A percentile compares a stretch with the other conserved stretches of the same genome.
phyloP scores from a whole-genome alignment of 768 basidiomycete genomes.

The Podaxis pistillaris region DNA sequence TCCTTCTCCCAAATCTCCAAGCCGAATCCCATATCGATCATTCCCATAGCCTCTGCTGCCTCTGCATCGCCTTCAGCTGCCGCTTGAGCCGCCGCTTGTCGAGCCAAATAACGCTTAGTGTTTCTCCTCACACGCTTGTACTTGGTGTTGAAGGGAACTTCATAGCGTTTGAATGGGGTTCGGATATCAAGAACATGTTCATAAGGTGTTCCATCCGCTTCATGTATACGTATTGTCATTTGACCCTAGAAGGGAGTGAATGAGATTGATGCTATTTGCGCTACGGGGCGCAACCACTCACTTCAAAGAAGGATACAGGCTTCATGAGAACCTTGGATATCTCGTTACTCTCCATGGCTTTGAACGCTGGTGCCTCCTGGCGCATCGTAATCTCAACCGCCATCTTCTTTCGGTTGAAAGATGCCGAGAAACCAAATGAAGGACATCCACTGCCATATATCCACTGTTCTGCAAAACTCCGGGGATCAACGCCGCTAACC shows the following conservation, averaged over 20 bases:
- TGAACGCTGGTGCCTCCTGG: slow-evolving; percentile 81
- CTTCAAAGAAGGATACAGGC: slow-evolving; percentile 90
- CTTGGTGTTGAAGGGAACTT: slow-evolving; percentile 98
- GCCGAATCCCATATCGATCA: slow-evolving; percentile 93
- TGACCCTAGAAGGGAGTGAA: slow-evolving; percentile 60
- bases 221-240: slow-evolving; percentile 98
- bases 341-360: slow-evolving; percentile 68
- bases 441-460: slow-evolving; percentile 98
- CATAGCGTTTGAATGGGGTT: slow-evolving; percentile 85
- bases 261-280: slow-evolving; percentile 1
- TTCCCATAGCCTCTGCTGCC: slow-evolving; percentile 89
- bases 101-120: slow-evolving; percentile 92
- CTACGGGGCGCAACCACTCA: slow-evolving; percentile 26
- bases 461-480: slow-evolving; percentile 98
- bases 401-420: slow-evolving; percentile 98
- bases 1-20: slow-evolving; percentile 97
- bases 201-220: slow-evolving; percentile 98
- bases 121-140: slow-evolving; percentile 96
- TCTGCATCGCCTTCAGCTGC: slow-evolving; percentile 91
- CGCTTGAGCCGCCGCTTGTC: slow-evolving; percentile 90
- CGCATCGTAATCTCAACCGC: slow-evolving; percentile 94
- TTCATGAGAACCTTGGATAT: slow-evolving; percentile 64
- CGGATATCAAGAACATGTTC: slow-evolving; percentile 96
- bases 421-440: slow-evolving; percentile 82
- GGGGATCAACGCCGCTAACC: slow-evolving; percentile 86